Evolutionary conservation across 768 basidiomycete genomes (phyloP).

Genomic region (Tephrocybe sp.): DNA sequence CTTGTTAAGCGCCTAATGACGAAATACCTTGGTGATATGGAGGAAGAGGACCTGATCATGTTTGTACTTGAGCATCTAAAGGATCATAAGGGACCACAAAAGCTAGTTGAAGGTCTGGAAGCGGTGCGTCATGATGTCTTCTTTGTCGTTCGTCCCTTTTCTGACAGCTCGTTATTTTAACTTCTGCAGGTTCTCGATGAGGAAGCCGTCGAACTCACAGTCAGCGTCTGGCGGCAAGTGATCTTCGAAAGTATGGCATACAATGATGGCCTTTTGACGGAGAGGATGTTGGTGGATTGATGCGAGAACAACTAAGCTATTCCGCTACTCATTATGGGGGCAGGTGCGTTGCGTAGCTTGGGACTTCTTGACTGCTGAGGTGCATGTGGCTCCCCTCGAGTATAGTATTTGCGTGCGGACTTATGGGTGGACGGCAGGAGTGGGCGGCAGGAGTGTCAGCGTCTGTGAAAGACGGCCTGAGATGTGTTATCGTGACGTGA

Average conservation of each 20-base stretch:
- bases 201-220: constrained; percentile 79
- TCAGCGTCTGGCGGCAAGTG: constrained; percentile 86
- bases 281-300: constrained; percentile 79
- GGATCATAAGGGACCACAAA: constrained; percentile 83
- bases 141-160: background rate
- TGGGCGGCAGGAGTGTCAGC: constrained; percentile 18
- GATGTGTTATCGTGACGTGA: constrained; percentile 41
- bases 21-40: constrained; percentile 87
- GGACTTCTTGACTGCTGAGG: constrained; percentile 43
- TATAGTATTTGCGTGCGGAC: constrained; percentile 27
- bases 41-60: constrained; percentile 93
- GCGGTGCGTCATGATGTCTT: constrained; percentile 59
- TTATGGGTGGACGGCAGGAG: constrained; percentile 18
- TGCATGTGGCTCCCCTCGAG: constrained; percentile 34
- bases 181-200: constrained; percentile 80
- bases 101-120: constrained; percentile 87
- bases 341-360: constrained; percentile 66
- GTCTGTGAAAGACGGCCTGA: constrained; percentile 17
- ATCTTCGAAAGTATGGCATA: constrained; percentile 96
- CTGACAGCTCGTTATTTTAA: constrained; percentile 4
- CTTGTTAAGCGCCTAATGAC: constrained; percentile 81
- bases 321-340: constrained; percentile 33
- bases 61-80: constrained; percentile 92
- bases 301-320: constrained; percentile 18
- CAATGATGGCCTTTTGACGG: constrained; percentile 85